These are phyloP conservation scores for Xylariaceae sp. DNA, from an alignment of 2,329 filamentous ascomycete species.

Conservation along the genomic window DNA sequence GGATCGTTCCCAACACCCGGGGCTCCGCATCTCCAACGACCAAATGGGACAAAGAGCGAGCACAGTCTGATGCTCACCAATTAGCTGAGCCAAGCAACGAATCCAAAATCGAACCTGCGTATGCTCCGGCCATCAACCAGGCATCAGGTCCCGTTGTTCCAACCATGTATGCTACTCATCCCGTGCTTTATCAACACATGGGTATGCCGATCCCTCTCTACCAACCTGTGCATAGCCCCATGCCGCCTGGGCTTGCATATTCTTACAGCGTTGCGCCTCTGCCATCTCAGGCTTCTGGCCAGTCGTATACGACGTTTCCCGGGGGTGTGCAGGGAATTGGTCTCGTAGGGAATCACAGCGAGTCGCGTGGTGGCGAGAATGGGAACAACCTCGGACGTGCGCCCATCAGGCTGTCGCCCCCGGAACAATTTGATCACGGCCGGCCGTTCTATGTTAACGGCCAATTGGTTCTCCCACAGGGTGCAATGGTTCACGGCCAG, in stretches of 20 bases:
- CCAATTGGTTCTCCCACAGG: slow-evolving; percentile 40
- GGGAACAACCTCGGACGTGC: slow-evolving; percentile 33
- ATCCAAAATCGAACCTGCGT: slow-evolving; percentile 12
- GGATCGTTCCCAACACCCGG: slow-evolving; percentile 62
- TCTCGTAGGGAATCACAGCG: slow-evolving; percentile 12
- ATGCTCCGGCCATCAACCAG: slow-evolving; percentile 13
- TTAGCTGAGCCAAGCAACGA: slow-evolving; percentile 26
- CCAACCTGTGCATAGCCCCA: slow-evolving; percentile 24
- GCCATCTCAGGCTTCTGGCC: slow-evolving; percentile 11
- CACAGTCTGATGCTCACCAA: slow-evolving; percentile 24
- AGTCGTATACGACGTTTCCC: slow-evolving; percentile 12
- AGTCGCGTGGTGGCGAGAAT: slow-evolving; percentile 23
- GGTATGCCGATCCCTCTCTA: slow-evolving; percentile 31
- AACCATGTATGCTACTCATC: slow-evolving; percentile 20
- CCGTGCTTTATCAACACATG: slow-evolving; percentile 27
- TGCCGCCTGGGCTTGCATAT: slow-evolving; percentile 24
- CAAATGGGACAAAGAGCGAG: slow-evolving; percentile 46
- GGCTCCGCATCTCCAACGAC: slow-evolving; percentile 48
- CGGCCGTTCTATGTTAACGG: slow-evolving; percentile 45
- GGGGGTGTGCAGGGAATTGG: slow-evolving; percentile 18
- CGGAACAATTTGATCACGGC: slow-evolving; percentile 44
- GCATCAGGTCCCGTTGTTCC: slow-evolving; percentile 22
- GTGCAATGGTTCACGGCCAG: slow-evolving; percentile 18
- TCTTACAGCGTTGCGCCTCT: slow-evolving; percentile 23
- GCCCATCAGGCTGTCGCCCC: slow-evolving; percentile 37